A percentile compares a stretch with the other conserved stretches of the same genome.
Evolutionary conservation across 2,329 filamentous ascomycete species (phyloP).

Genomic region (Coleophoma cylindrospora): DNA sequence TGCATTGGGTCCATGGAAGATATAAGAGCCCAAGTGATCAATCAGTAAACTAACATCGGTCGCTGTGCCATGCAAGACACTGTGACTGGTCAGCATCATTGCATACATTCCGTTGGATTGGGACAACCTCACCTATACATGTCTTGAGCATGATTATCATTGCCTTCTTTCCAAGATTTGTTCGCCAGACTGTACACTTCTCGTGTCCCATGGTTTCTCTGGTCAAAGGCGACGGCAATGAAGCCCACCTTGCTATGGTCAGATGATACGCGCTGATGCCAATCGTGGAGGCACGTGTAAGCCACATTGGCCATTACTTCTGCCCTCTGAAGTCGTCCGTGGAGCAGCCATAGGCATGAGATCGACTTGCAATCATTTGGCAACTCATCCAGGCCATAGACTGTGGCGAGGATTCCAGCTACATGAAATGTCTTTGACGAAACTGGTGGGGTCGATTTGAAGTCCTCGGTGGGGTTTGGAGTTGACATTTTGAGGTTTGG

Average conservation of each 20-base stretch:
- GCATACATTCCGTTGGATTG: not conserved
- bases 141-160: conserved; percentile 79
- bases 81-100: conserved; percentile 20
- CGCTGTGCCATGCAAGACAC: conserved; percentile 66
- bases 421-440: conserved; percentile 67
- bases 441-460: conserved; percentile 29
- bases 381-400: conserved; percentile 78
- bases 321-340: conserved; percentile 68
- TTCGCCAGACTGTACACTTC: conserved; percentile 65
- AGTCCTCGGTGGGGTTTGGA: conserved; percentile 12
- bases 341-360: conserved; percentile 86
- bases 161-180: conserved; percentile 69
- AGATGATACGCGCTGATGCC: conserved; percentile 44
- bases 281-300: conserved; percentile 60
- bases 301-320: conserved; percentile 74
- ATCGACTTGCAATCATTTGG: conserved; percentile 46
- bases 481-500: conserved; percentile 7
- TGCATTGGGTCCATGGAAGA: conserved; percentile 48
- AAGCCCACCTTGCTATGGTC: conserved; percentile 41
- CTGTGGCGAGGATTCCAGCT: conserved; percentile 70
- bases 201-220: conserved; percentile 84
- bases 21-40: conserved; percentile 70
- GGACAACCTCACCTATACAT: conserved; percentile 57
- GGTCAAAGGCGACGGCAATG: conserved; percentile 82
- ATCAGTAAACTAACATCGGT: conserved; percentile 72